phyloP scores from a whole-genome alignment of 495 filamentous ascomycete species.

The Daldinia loculata region DNA sequence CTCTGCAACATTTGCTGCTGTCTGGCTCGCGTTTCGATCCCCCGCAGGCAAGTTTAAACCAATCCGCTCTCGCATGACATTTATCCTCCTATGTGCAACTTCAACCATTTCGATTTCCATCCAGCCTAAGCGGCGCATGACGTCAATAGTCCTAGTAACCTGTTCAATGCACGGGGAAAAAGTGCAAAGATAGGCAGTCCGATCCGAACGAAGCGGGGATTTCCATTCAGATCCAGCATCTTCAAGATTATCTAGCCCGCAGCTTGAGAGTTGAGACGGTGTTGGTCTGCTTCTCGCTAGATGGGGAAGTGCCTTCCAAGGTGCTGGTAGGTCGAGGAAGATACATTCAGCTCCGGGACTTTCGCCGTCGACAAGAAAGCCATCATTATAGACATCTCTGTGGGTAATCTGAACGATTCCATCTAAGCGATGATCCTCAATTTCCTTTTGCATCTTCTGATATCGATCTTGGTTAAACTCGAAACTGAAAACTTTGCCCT shows the following conservation, averaged over 20 bases:
- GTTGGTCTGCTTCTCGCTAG: constrained; percentile 68
- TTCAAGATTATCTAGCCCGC: constrained; percentile 24
- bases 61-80: constrained; percentile 82
- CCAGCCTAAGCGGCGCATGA: constrained; percentile 83
- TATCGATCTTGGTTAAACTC: constrained; percentile 88
- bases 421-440: constrained; percentile 76
- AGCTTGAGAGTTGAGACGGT: constrained; percentile 26
- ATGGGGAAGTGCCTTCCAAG: constrained; percentile 89
- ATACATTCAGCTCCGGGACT: constrained; percentile 78
- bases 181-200: constrained; percentile 80
- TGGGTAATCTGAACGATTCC: constrained; percentile 82
- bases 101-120: constrained; percentile 93
- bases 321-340: constrained; percentile 93
- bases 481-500: constrained; percentile 88
- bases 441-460: constrained; percentile 74
- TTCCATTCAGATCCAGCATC: constrained; percentile 48
- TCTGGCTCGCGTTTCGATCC: constrained; percentile 57
- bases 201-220: constrained; percentile 74
- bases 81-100: constrained; percentile 75
- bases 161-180: constrained; percentile 98
- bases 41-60: constrained; percentile 58
- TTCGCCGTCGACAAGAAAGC: constrained; percentile 71
- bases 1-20: constrained; percentile 76
- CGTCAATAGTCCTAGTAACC: constrained; percentile 80
- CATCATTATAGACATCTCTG: constrained; percentile 88